Percentiles rank a stretch among this genome's conserved stretches.
These are phyloP conservation scores for Ailanthus altissimus DNA, from an alignment of 345 rosid species.

Conservation along the genomic window DNA sequence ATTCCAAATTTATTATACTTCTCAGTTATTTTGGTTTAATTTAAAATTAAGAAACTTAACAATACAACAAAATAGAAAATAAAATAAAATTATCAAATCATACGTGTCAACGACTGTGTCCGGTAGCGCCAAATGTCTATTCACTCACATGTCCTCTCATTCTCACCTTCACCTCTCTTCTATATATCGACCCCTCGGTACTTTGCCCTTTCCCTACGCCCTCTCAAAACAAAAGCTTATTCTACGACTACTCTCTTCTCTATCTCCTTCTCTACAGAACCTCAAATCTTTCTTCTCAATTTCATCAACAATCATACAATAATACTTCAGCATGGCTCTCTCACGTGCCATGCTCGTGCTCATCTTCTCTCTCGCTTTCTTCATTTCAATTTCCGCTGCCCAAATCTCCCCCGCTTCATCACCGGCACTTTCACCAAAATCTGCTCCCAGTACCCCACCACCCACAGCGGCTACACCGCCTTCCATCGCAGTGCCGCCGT, in stretches of 20 bases:
- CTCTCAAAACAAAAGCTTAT: not conserved
- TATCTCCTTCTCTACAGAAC: not conserved
- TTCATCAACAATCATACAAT: not conserved
- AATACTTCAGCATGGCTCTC: conserved; percentile 32
- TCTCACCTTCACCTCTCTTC: not conserved
- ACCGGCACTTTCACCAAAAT: conserved; percentile 20
- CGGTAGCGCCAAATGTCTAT: conserved; percentile 20
- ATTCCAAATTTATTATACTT: too few species aligned
- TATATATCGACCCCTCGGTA: conserved; percentile 27
- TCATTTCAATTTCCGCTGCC: conserved; percentile 29
- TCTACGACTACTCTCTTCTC: not conserved
- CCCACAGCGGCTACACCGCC: conserved; percentile 16
- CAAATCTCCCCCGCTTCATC: conserved; percentile 35
- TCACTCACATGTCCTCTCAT: not conserved
- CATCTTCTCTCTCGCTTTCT: conserved; percentile 21
- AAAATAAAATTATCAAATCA: not conserved
- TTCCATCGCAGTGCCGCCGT: not conserved
- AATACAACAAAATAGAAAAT: too few species aligned
- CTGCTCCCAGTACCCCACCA: conserved; percentile 17
- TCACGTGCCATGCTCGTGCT: conserved; percentile 37
- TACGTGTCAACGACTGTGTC: conserved; percentile 19
- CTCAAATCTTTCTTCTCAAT: not conserved
- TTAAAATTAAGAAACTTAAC: too few species aligned
- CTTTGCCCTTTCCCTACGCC: not conserved
- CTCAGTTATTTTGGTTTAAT: too few species aligned